Evolutionary conservation across 2,329 filamentous ascomycete species (phyloP).

Genomic region (Septoria linicola): DNA sequence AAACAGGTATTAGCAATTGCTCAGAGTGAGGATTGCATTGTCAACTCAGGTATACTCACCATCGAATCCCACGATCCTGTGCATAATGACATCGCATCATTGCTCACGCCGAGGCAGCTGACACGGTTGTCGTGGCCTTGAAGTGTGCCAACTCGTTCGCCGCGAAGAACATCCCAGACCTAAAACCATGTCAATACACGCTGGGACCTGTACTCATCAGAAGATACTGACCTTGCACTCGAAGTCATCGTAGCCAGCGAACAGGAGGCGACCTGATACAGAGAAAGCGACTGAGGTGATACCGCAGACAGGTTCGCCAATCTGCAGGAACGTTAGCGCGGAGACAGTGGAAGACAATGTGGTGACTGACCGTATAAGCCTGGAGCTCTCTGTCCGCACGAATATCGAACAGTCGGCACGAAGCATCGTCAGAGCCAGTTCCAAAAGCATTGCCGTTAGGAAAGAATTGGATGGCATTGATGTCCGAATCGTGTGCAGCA

Average conservation of each 20-base stretch:
- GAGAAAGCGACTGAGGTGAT: constrained; percentile 98
- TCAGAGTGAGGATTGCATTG: no score
- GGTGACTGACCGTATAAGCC: constrained; percentile 58
- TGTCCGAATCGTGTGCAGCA: constrained; percentile 96
- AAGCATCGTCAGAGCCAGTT: constrained; percentile 95
- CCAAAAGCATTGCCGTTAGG: constrained; percentile 98
- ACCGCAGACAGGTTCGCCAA: constrained; percentile 93
- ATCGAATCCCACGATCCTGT: constrained; percentile 99
- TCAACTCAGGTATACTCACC: no score
- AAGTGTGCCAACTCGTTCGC: constrained; percentile 93
- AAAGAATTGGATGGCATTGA: constrained; percentile 99
- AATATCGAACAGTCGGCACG: constrained; percentile 96
- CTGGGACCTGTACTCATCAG: not conserved
- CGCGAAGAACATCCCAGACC: constrained; percentile 97
- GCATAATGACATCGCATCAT: constrained; percentile 98
- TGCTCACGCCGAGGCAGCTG: constrained; percentile 97
- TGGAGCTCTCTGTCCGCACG: constrained; percentile 82
- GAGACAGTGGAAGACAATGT: not conserved
- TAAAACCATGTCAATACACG: constrained; percentile 41
- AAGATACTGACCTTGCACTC: constrained; percentile 85
- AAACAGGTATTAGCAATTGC: constrained; percentile 24
- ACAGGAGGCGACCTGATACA: constrained; percentile 89
- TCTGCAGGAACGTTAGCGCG: constrained; percentile 54
- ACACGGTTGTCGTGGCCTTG: constrained; percentile 98
- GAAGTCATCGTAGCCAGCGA: constrained; percentile 97